A percentile compares a stretch with the other conserved stretches of the same genome.
phyloP scores from a whole-genome alignment of 495 filamentous ascomycete species.

The Sordaria brevicollis region DNA sequence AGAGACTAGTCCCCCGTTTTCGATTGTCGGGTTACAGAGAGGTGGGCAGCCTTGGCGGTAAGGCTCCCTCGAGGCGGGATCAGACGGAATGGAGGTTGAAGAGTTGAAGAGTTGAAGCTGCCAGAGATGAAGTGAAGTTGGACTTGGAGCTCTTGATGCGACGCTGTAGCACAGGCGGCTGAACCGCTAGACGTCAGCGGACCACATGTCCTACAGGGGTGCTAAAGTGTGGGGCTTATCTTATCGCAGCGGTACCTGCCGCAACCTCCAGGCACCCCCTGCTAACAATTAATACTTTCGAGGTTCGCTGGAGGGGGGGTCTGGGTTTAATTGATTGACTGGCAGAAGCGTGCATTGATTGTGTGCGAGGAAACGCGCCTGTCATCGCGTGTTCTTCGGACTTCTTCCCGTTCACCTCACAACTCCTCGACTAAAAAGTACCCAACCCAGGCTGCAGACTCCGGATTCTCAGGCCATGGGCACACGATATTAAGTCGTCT shows the following conservation, averaged over 20 bases:
- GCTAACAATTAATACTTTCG: not conserved
- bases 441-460: not conserved
- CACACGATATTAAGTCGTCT: not conserved
- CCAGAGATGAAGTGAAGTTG: not conserved
- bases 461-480: not conserved
- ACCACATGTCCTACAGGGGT: not conserved
- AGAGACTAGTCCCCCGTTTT: not conserved
- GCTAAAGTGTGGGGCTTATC: not conserved
- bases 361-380: not conserved
- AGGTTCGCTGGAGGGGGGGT: too few relatives aligned
- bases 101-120: not conserved
- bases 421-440: not conserved
- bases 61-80: not conserved
- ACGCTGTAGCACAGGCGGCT: not conserved
- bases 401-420: not conserved
- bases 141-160: not conserved
- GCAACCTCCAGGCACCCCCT: not conserved
- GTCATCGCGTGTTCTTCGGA: not conserved
- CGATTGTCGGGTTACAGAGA: not conserved
- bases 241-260: not conserved
- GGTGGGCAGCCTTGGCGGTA: not conserved
- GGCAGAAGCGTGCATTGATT: not conserved
- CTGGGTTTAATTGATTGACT: not conserved
- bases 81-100: not conserved
- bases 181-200: not conserved